A percentile compares a stretch with the other conserved stretches of the same genome.
Conservation (phyloP, 2,329 filamentous ascomycete species). For the Talaromyces rugulosus region DNA sequence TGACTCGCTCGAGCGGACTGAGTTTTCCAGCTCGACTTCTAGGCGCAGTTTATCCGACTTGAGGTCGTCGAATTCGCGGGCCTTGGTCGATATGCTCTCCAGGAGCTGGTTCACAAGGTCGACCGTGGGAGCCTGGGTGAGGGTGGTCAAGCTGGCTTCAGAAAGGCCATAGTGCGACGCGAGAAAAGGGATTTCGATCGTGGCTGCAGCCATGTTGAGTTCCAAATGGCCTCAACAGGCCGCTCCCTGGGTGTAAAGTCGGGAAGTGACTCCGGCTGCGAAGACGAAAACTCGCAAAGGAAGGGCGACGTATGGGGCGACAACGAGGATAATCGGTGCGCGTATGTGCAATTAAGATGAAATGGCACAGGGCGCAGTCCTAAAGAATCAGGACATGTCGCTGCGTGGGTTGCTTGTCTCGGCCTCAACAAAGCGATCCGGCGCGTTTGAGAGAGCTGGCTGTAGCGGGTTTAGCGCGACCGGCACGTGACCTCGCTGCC, state of each 20-base stretch:
- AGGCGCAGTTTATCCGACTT: conserved; percentile 83
- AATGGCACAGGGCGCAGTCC: conserved; percentile 2
- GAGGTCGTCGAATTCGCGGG: conserved; percentile 74
- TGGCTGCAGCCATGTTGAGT: conserved; percentile 50
- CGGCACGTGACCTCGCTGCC: background rate
- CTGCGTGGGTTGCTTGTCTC: conserved; percentile 3
- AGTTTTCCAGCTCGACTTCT: conserved; percentile 91
- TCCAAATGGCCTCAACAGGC: conserved; percentile 12
- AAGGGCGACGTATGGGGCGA: background rate
- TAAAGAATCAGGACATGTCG: conserved; percentile 8
- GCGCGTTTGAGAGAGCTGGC: conserved; percentile 1
- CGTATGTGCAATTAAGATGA: conserved; percentile 4
- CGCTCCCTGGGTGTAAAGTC: background rate
- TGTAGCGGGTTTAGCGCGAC: conserved; percentile 4
- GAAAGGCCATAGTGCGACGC: conserved; percentile 56
- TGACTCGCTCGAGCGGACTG: conserved; percentile 75
- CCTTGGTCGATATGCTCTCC: conserved; percentile 69
- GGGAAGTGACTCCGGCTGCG: background rate
- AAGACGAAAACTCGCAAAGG: background rate
- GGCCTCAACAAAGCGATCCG: conserved; percentile 11
- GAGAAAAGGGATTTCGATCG: conserved; percentile 57
- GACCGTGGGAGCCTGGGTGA: conserved; percentile 60
- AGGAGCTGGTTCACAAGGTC: conserved; percentile 76
- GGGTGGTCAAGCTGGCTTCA: conserved; percentile 51
- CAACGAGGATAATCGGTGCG: background rate